Base-by-base conservation (phyloP, 2,329 filamentous ascomycete genomes). In the Fusarium sp. region DNA sequence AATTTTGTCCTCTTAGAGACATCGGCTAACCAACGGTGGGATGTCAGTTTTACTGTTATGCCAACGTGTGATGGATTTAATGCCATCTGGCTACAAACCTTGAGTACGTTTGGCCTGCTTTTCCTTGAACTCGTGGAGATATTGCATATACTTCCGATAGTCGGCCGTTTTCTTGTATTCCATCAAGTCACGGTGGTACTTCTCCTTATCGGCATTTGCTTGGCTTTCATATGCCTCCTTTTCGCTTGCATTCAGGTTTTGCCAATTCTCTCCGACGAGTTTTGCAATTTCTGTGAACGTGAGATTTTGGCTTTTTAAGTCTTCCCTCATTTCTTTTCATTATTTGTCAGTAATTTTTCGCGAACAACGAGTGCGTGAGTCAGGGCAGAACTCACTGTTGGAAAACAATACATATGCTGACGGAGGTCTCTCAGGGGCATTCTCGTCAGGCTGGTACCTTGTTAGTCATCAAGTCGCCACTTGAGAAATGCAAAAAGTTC, bases 391-490 rank as follows among this genome's bases (percentile, higher is more conserved):
- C 91, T 84, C 82, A 94, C 92, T 93, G 77, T 96, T 96, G 2
- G 94, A 95, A 78, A 96, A 96, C 21, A 96, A 88, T 18, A 96
- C 94, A 82, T 96, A 96, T 56, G 93, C 94, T 9, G 93, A 96
- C 1, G 93, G 92, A 3, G 94, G 93, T 30, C 93, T 87, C 78
- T 95, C 93, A 4, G 94, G 94, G 1, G 93, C 93, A 83, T 94
- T 90, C 66, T 94, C 92, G 75, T 96, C 94, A 7, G 93, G 87
- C 90, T 94, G 30, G 2, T 32, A 18, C 18, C 19, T 54, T 33
- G 25, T 74, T 50, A 74, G 58, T 52, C 28, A 33, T 32, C 49
- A 38, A 40, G 21, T 44, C 15, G 37, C 33, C 13, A 49, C 23
- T 40, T 9, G 9, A n/a, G 21, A 37, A 28, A 32, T 21, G 57